These are phyloP conservation scores for Ophiostoma novo-ulmi DNA, from an alignment of 2,329 filamentous ascomycete genomes.

Conservation along the genomic window DNA sequence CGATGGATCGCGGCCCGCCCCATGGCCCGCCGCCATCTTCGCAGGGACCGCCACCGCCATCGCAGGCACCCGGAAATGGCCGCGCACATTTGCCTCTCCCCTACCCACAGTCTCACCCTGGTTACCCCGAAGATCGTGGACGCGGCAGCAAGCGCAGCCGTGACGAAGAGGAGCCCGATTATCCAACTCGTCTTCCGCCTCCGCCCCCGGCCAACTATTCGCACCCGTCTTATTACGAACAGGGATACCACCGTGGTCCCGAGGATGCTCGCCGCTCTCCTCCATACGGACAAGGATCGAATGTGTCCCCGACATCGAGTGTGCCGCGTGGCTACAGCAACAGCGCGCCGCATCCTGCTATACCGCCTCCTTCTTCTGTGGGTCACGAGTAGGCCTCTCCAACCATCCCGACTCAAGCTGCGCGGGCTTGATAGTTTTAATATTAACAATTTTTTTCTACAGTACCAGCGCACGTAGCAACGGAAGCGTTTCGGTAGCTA, in stretches of 20 bases:
- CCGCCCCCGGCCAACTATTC: slow-evolving; percentile 22
- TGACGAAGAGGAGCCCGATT: slow-evolving; percentile 27
- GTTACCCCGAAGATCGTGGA: slow-evolving; percentile 24
- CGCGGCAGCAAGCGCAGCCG: slow-evolving; percentile 23
- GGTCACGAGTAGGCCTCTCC: slow-evolving; percentile 27
- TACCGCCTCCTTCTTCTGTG: slow-evolving; percentile 34
- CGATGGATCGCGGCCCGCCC: slow-evolving; percentile 20
- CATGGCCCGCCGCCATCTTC: slow-evolving; percentile 18
- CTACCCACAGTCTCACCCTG: slow-evolving; percentile 29
- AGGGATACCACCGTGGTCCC: slow-evolving; percentile 23
- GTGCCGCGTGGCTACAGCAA: slow-evolving; percentile 33
- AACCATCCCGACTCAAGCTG: slow-evolving; percentile 15
- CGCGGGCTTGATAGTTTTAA: not conserved
- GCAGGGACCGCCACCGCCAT: slow-evolving; percentile 21
- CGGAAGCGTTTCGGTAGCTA: slow-evolving; percentile 34
- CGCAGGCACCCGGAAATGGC: slow-evolving; percentile 17
- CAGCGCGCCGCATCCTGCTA: slow-evolving; percentile 35
- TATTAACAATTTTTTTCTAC: slow-evolving; percentile 28
- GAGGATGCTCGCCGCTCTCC: slow-evolving; percentile 26
- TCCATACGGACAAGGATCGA: slow-evolving; percentile 29
- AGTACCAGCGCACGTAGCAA: slow-evolving; percentile 37
- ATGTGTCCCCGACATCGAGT: slow-evolving; percentile 36
- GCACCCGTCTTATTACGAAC: slow-evolving; percentile 4
- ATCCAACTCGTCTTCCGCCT: slow-evolving; percentile 22
- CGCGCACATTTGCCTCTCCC: slow-evolving; percentile 37